phyloP scores from a whole-genome alignment of 768 basidiomycete species.

The Lactarius quietus region DNA sequence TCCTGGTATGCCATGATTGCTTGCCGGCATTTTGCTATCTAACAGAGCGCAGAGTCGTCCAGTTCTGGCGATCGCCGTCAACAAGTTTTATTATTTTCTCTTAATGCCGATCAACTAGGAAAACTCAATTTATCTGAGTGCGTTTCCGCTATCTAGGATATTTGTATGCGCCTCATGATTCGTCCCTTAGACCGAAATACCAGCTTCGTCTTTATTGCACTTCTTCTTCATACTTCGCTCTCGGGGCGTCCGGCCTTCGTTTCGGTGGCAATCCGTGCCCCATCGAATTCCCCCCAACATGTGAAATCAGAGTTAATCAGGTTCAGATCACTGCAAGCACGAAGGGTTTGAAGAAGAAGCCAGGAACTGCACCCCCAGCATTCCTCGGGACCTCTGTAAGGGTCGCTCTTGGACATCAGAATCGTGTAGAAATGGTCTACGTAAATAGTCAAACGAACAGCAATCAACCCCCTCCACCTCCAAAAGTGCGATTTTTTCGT shows the following conservation, averaged over 20 bases:
- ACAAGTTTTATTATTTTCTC: conserved; percentile 54
- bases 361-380: conserved; percentile 90
- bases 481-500: conserved; percentile 52
- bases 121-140: conserved; percentile 52
- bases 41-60: conserved; percentile 55
- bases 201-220: conserved; percentile 90
- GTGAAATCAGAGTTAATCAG: conserved; percentile 85
- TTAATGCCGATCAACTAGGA: conserved; percentile 58
- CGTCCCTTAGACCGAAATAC: conserved; percentile 51
- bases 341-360: conserved; percentile 93
- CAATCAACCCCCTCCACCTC: conserved; percentile 56
- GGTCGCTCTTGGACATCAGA: conserved; percentile 46
- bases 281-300: conserved; percentile 88
- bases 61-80: conserved; percentile 75
- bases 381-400: conserved; percentile 49
- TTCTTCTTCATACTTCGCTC: conserved; percentile 67
- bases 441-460: conserved; percentile 60
- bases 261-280: conserved; percentile 55
- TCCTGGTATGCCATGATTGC: conserved; percentile 52
- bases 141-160: neutral
- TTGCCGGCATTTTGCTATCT: conserved; percentile 12
- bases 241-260: conserved; percentile 49
- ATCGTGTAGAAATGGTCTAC: conserved; percentile 84
- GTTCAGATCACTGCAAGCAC: conserved; percentile 66
- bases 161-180: conserved; percentile 1